Evolutionary conservation across 2,329 filamentous ascomycete genomes (phyloP).

Genomic region (Simplicillium sp.): DNA sequence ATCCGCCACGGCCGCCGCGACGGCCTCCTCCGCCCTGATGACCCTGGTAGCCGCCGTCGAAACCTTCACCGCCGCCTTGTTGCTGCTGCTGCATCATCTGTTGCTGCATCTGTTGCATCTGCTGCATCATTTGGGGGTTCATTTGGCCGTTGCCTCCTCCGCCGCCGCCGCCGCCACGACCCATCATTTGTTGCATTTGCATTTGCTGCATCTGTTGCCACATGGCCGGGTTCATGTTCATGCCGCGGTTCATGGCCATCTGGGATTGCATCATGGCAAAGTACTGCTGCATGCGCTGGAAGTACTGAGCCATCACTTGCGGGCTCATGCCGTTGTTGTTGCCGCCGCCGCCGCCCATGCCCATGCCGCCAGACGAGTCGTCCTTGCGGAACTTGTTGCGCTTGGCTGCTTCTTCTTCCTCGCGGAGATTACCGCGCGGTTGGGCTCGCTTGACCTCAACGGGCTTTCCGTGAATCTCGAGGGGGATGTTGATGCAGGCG

Average conservation of each 20-base stretch:
- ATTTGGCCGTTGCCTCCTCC: slow-evolving; percentile 26
- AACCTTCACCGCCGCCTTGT: slow-evolving; percentile 6
- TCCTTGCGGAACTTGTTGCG: slow-evolving; percentile 52
- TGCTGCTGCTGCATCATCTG: slow-evolving; percentile 29
- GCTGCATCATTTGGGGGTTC: slow-evolving; percentile 49
- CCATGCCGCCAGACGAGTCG: slow-evolving; percentile 27
- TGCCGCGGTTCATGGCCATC: slow-evolving; percentile 72
- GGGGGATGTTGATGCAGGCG: slow-evolving; percentile 70
- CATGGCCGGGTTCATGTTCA: slow-evolving; percentile 67
- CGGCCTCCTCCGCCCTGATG: slow-evolving; percentile 5
- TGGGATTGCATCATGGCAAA: slow-evolving; percentile 92
- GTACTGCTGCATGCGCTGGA: slow-evolving; percentile 97
- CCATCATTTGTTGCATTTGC: slow-evolving; percentile 55
- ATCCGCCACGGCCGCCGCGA: slow-evolving; percentile 6
- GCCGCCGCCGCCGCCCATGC: slow-evolving; percentile 22
- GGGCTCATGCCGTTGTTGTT: slow-evolving; percentile 67
- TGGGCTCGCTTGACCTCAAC: slow-evolving; percentile 99
- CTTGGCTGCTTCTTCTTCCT: slow-evolving; percentile 69
- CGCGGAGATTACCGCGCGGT: slow-evolving; percentile 84
- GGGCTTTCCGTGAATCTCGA: slow-evolving; percentile 90
- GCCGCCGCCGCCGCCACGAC: slow-evolving; percentile 23
- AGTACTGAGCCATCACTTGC: slow-evolving; percentile 96
- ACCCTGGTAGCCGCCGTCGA: background rate
- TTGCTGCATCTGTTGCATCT: slow-evolving; percentile 30
- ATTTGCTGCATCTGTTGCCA: slow-evolving; percentile 70